phyloP scores from a whole-genome alignment of 345 rosid species.

The Pseudoturritis turrita region DNA sequence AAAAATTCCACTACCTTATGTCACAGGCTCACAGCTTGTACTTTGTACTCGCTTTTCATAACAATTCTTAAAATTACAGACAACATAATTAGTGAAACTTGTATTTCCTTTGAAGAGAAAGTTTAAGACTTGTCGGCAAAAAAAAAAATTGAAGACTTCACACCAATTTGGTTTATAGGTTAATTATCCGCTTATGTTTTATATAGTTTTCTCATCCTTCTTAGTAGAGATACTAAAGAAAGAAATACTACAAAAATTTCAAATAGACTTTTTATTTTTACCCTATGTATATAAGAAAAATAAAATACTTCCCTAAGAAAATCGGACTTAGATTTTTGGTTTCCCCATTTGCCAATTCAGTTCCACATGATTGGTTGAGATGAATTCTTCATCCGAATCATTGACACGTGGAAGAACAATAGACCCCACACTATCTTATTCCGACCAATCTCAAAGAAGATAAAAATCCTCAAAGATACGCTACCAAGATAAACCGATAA shows the following conservation, averaged over 20 bases:
- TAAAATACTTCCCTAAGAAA: neutral
- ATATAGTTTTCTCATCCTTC: neutral
- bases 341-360: no score
- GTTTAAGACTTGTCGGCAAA: neutral
- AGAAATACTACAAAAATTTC: neutral
- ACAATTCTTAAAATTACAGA: neutral
- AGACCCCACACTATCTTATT: conserved; percentile 47
- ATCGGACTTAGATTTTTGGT: no score
- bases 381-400: neutral
- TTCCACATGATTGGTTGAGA: no score
- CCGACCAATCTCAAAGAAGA: conserved; percentile 45
- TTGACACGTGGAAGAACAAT: conserved; percentile 19
- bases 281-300: neutral
- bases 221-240: neutral
- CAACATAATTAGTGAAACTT: neutral
- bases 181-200: neutral
- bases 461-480: conserved; percentile 50
- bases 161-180: neutral
- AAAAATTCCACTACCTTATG: no score
- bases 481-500: conserved; percentile 45
- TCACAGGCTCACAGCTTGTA: no score
- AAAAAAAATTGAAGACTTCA: no score
- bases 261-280: neutral
- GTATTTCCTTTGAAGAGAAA: neutral
- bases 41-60: no score